Percentiles rank a stretch among this genome's conserved stretches.
phyloP scores from a whole-genome alignment of 805 yeast species.

The Candida odintsovae region DNA sequence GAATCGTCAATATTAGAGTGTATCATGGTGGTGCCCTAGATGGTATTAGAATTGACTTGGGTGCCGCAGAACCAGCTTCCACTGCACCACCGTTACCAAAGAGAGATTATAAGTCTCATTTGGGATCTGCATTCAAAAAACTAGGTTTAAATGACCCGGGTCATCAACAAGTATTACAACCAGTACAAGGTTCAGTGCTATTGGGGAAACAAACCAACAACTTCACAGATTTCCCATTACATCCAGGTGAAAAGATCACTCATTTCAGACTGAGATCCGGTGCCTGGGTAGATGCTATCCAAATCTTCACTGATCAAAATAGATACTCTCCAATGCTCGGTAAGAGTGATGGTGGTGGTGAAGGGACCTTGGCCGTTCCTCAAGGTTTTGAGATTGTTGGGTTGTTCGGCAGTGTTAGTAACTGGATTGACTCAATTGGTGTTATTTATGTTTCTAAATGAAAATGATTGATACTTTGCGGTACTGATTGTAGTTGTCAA shows the following conservation, averaged over 20 bases:
- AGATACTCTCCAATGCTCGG: conserved; percentile 58
- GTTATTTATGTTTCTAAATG: conserved; percentile 43
- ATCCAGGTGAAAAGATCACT: conserved; percentile 50
- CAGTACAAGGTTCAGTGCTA: conserved; percentile 15
- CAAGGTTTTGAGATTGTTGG: conserved; percentile 58
- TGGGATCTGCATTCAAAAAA: conserved; percentile 19
- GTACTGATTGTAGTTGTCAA: no score
- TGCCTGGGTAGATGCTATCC: conserved; percentile 86
- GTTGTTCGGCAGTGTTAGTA: conserved; percentile 58
- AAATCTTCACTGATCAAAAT: conserved; percentile 56
- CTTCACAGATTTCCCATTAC: conserved; percentile 51
- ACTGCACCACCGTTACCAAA: conserved; percentile 39
- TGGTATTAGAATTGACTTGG: conserved; percentile 54
- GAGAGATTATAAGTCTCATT: conserved; percentile 34
- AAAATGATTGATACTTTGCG: background rate
- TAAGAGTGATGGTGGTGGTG: conserved; percentile 60
- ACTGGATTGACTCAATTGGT: conserved; percentile 75
- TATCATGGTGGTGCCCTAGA: conserved; percentile 77
- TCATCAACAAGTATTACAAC: background rate
- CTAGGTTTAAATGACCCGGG: conserved; percentile 6
- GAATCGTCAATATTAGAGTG: conserved; percentile 50
- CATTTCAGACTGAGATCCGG: conserved; percentile 70
- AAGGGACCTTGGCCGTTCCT: conserved; percentile 59
- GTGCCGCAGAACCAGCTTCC: conserved; percentile 12
- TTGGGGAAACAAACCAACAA: conserved; percentile 51